Percentiles rank a stretch among this genome's conserved stretches.
These are phyloP conservation scores for Hydnomerulius pinastri DNA, from an alignment of 768 basidiomycete species.

Conservation along the genomic window DNA sequence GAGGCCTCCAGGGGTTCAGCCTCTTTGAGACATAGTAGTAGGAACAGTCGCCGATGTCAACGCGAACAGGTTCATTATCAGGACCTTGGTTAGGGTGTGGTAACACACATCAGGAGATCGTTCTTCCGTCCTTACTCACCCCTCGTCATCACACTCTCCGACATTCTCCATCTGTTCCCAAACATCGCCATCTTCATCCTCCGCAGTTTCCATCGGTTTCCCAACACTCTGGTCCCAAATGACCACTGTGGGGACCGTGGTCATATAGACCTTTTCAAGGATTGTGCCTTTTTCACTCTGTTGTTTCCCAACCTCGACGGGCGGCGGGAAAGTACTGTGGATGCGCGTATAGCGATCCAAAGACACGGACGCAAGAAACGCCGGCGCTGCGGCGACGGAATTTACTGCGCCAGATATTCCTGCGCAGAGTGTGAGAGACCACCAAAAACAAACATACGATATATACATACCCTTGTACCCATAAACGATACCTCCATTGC, in stretches of 20 bases:
- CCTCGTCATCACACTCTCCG: constrained; percentile 39
- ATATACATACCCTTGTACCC: constrained; percentile 60
- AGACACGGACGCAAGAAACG: constrained; percentile 58
- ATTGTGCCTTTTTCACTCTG: constrained; percentile 61
- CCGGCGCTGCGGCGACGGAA: constrained; percentile 59
- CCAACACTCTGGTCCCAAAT: constrained; percentile 56
- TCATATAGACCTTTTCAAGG: constrained; percentile 64
- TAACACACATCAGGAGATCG: no score
- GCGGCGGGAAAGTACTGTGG: constrained; percentile 61
- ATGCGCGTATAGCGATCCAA: constrained; percentile 72
- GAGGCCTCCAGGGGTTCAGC: no score
- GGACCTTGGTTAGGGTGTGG: no score
- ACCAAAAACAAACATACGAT: not conserved
- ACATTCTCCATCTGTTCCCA: constrained; percentile 69
- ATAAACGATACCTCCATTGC: constrained; percentile 64
- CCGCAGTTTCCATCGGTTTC: constrained; percentile 14
- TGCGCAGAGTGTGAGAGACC: constrained; percentile 24
- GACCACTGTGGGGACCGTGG: constrained; percentile 59
- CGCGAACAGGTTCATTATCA: no score
- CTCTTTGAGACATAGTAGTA: no score
- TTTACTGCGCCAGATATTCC: constrained; percentile 73
- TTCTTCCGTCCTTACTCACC: constrained; percentile 8
- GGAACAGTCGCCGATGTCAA: no score
- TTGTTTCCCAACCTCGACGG: constrained; percentile 45
- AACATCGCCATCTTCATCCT: constrained; percentile 56